phyloP scores from a whole-genome alignment of 2,329 filamentous ascomycete species.

The Daldinia eschscholtzii region DNA sequence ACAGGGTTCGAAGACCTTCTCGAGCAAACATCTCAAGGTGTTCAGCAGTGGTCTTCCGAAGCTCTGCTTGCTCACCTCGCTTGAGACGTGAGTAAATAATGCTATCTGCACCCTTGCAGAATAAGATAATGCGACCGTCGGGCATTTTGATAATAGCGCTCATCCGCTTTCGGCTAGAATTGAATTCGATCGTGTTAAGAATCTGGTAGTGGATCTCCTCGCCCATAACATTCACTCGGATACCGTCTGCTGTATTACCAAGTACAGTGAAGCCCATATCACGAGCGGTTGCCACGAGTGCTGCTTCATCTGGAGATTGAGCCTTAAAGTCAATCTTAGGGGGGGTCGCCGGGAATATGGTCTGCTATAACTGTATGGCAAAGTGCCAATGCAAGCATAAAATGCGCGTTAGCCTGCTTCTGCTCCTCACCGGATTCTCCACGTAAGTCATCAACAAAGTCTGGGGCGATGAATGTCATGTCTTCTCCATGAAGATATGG shows the following conservation, averaged over 20 bases:
- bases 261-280: constrained; percentile 96
- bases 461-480: constrained; percentile 90
- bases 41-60: constrained; percentile 86
- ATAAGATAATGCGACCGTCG: constrained; percentile 86
- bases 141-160: constrained; percentile 97
- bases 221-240: constrained; percentile 88
- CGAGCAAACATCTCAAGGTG: constrained; percentile 97
- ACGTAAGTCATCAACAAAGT: constrained; percentile 85
- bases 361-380: constrained; percentile 98
- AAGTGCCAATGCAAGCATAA: constrained; percentile 95
- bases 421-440: constrained; percentile 84
- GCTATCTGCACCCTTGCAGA: constrained; percentile 97
- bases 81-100: constrained; percentile 94
- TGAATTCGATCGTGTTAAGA: constrained; percentile 96
- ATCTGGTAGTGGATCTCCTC: constrained; percentile 87
- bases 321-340: constrained; percentile 96
- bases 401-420: constrained; percentile 81
- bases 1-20: constrained; percentile 93
- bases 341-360: constrained; percentile 84
- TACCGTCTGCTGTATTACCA: constrained; percentile 81
- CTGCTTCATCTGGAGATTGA: constrained; percentile 96
- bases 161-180: constrained; percentile 97
- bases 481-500: constrained; percentile 91
- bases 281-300: constrained; percentile 90
- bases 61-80: constrained; percentile 85